phyloP scores from a whole-genome alignment of 106 monocot genomes.

The Apostasia ramifera region DNA sequence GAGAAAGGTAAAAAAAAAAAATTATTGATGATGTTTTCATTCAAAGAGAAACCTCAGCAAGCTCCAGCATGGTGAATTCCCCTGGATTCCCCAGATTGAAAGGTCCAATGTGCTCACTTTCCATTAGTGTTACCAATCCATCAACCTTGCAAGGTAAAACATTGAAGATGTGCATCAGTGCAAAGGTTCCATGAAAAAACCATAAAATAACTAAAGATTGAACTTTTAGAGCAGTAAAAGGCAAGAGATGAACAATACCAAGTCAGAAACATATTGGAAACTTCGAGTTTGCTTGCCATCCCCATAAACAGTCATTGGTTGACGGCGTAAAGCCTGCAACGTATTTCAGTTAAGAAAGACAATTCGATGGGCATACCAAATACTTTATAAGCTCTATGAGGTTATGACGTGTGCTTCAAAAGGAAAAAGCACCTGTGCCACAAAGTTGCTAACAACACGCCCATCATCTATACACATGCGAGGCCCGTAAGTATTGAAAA shows the following conservation, averaged over 20 bases:
- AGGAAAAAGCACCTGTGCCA: slow-evolving; percentile 51
- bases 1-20: not conserved
- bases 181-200: not conserved
- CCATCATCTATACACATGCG: slow-evolving; percentile 83
- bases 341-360: slow-evolving; percentile 1
- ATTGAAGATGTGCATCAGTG: not conserved
- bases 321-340: slow-evolving; percentile 47
- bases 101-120: slow-evolving; percentile 58
- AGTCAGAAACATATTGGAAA: slow-evolving; percentile 76
- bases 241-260: slow-evolving; percentile 21
- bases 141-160: slow-evolving; percentile 36
- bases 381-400: slow-evolving; percentile 1
- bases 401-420: not conserved
- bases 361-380: not conserved
- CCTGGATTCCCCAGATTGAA: slow-evolving; percentile 71
- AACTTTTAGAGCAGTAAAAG: not conserved
- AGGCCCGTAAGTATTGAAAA: slow-evolving; percentile 75
- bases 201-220: not conserved
- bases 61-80: slow-evolving; percentile 82
- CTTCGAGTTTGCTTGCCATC: slow-evolving; percentile 81
- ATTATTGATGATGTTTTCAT: not conserved
- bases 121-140: slow-evolving; percentile 61
- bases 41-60: slow-evolving; percentile 49
- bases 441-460: slow-evolving; percentile 87
- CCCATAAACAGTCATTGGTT: slow-evolving; percentile 73